These are phyloP conservation scores for Penicillium ochrochloron DNA, from an alignment of 495 filamentous ascomycete species.

Conservation along the genomic window DNA sequence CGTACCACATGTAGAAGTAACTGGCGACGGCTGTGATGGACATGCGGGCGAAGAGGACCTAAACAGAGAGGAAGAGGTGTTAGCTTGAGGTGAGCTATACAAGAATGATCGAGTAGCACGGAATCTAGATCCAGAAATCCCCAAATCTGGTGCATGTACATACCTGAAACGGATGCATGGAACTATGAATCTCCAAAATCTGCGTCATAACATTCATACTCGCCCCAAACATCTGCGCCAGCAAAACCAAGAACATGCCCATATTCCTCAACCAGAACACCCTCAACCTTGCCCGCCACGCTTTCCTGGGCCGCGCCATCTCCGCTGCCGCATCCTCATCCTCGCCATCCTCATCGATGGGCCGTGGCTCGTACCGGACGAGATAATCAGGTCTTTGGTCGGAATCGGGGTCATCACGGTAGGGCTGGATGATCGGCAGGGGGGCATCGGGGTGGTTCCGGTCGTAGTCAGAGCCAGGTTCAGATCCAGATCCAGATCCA, in stretches of 20 bases:
- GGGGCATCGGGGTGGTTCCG: slow-evolving; percentile 29
- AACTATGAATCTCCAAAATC: slow-evolving; percentile 73
- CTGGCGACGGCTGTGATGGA: slow-evolving; percentile 71
- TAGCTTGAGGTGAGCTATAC: neutral
- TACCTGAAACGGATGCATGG: slow-evolving; percentile 83
- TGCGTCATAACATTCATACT: slow-evolving; percentile 88
- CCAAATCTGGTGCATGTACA: neutral
- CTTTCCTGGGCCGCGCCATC: slow-evolving; percentile 25
- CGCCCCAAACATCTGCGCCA: slow-evolving; percentile 82
- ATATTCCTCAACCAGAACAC: slow-evolving; percentile 64
- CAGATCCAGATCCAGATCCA: no score
- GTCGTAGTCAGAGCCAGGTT: slow-evolving; percentile 5
- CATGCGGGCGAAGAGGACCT: slow-evolving; percentile 87
- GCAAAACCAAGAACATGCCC: slow-evolving; percentile 71
- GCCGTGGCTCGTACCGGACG: slow-evolving; percentile 28
- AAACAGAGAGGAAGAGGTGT: neutral
- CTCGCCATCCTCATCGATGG: slow-evolving; percentile 18
- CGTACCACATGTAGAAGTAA: slow-evolving; percentile 76
- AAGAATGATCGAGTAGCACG: neutral
- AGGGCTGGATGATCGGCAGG: slow-evolving; percentile 18
- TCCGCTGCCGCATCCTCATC: slow-evolving; percentile 9
- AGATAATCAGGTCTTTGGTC: slow-evolving; percentile 14
- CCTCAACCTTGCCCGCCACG: slow-evolving; percentile 30
- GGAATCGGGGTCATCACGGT: slow-evolving; percentile 21
- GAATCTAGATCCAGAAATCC: neutral